Evolutionary conservation across 1,284 basidiomycete genomes (phyloP), one percentile per base, ranked within the genome.

Genomic region (Violaceomyces palustris): DNA sequence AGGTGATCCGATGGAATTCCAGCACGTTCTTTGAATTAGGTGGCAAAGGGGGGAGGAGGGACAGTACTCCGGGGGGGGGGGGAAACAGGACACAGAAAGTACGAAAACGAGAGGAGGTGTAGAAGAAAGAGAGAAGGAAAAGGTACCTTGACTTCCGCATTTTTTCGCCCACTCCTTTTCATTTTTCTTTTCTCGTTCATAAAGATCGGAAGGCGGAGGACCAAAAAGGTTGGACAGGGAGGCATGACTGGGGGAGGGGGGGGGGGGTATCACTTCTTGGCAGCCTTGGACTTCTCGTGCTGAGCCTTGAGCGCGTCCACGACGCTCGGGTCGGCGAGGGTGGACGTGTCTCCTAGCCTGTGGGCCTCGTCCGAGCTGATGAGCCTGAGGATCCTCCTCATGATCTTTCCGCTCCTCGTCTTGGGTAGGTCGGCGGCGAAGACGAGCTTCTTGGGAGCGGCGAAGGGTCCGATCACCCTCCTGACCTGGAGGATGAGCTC

Each of bases 391-490:
- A 94, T 86, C 42, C 93, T 82, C 45, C 91, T 82, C 85, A 96
- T 91, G 75, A 87, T 85, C 83, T 96, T 97, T 32, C 93, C 93
- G n/a, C 85, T 88, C 39, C 92, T 81, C 35, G 93, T 98, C 83
- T 97, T 97, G 36, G 93, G 93, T 47, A 97, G 78, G 75, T 96
- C 92, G 28, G 70, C 64, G 60, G 93, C 86, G 64, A 96, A 78
- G 75, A 82, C 84, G 67, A 96, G 83, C 77, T 85, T 87, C 82
- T 94, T 94, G 34, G 92, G 92, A 6, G 67, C 66, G 10, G 93
- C 91, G 74, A 96, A 97, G 27, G 68, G 68, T 11, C 68, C 68
- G 27, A 70, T 70, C 43, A 64, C 53, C 26, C 62, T 50, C 17
- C 93, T 83, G 19, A 98, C 93, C 76, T 96, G 92, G 30, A 96